Base-by-base conservation (phyloP, 2,329 filamentous ascomycete genomes). In the Hymenoscyphus fructigenus region DNA sequence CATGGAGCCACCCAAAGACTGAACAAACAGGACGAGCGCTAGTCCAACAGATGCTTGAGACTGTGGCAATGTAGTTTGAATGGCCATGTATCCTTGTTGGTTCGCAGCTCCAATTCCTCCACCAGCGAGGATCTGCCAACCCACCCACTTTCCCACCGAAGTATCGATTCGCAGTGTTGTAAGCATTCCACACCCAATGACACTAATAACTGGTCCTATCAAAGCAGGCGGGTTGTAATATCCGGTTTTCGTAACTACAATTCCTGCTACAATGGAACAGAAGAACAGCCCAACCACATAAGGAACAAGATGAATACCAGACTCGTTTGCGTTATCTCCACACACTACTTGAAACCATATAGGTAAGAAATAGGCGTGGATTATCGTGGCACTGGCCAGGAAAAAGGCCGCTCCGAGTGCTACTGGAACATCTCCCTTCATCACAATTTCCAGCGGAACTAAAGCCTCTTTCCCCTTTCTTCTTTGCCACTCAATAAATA, bases 101-200 rank as follows among this genome's bases (percentile, higher is more conserved):
- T 72, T 72, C 9, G 68, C 71, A 56, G 74, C 69, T 12, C 74
- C 73, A 17, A 74, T 70, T 10, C 73, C 73, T 1, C 68, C 64
- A 1, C 66, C 67, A 5, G 67, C 65, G 12, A 76, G 29, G 2
- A 75, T 66, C 28, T 71, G 53, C 59, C 82, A 85, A 9, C 82
- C 82, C 53, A 84, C 81, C 81, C 82, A 84, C 44, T 77, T 76
- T 12, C 73, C 77, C 0, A 76, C 74, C 1, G 76, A 69, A 82
- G 82, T 70, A 3, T 62, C 32, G 2, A 28, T 41, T n/a, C 47
- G 20, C 9, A 69, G 59, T 0, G 69, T 72, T 0, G 85, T 85
- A 1, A 75, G 69, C 0, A 73, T 34, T 7, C 72, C 72, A 55
- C 61, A 63, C 2, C 70, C 72, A 15, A 72, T 59, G 0, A 67